Percentiles rank a stretch among this genome's conserved stretches.
phyloP scores from a whole-genome alignment of 1,284 basidiomycete genomes.

The Ustilago cynodontis region DNA sequence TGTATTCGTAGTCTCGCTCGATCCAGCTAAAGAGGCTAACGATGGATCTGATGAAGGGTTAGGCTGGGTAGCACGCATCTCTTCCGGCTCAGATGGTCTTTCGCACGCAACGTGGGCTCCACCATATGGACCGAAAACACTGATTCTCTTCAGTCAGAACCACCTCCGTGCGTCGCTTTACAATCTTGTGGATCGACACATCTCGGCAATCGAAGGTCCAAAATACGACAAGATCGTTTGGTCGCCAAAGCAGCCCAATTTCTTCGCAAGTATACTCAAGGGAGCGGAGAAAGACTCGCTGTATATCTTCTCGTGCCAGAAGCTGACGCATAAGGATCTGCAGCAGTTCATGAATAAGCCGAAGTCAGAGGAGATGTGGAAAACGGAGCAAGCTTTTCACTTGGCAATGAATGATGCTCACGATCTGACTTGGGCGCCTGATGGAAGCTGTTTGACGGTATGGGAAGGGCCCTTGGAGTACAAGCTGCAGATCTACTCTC shows the following conservation, averaged over 20 bases:
- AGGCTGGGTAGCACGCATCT: slow-evolving; percentile 62
- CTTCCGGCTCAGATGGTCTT: slow-evolving; percentile 56
- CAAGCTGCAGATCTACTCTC: slow-evolving; percentile 81
- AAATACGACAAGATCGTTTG: slow-evolving; percentile 46
- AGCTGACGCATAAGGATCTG: slow-evolving; percentile 20
- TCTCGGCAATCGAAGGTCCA: slow-evolving; percentile 51
- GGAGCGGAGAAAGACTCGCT: slow-evolving; percentile 41
- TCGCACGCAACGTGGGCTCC: slow-evolving; percentile 56
- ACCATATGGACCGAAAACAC: slow-evolving; percentile 41
- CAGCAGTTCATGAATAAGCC: slow-evolving; percentile 28
- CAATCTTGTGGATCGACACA: slow-evolving; percentile 50
- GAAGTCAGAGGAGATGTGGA: slow-evolving; percentile 39
- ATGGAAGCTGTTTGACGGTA: slow-evolving; percentile 81
- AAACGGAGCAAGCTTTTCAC: slow-evolving; percentile 78
- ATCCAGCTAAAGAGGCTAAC: slow-evolving; percentile 59
- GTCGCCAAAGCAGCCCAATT: slow-evolving; percentile 37
- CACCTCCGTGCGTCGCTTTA: slow-evolving; percentile 46
- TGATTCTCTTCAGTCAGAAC: slow-evolving; percentile 54
- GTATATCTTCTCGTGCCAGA: slow-evolving; percentile 36
- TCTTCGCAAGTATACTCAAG: slow-evolving; percentile 44
- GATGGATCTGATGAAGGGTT: slow-evolving; percentile 59
- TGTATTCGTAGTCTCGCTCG: slow-evolving; percentile 60
- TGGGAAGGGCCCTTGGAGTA: slow-evolving; percentile 84
- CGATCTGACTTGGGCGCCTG: slow-evolving; percentile 83
- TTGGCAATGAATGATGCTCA: slow-evolving; percentile 81